phyloP scores from a whole-genome alignment of 78 protist genomes.

The Diacronema lutheri region DNA sequence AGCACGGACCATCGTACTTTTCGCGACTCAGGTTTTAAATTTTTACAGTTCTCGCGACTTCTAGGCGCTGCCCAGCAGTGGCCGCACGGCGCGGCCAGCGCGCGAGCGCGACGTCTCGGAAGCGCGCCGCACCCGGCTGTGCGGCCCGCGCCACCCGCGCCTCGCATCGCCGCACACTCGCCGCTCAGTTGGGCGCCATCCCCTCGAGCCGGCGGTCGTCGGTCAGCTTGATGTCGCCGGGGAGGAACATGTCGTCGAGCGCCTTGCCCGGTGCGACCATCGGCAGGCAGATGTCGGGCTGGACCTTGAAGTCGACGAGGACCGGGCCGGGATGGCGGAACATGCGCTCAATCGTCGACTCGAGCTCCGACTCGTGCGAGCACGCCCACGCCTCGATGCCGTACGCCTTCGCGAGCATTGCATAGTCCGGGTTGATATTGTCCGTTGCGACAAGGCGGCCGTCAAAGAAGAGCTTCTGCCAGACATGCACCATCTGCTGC shows the following conservation, averaged over 20 bases:
- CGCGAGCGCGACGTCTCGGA: no score
- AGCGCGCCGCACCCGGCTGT: no score
- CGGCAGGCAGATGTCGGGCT: constrained; percentile 23
- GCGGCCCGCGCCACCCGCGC: no score
- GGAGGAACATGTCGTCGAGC: constrained; percentile 15
- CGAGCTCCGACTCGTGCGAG: background rate
- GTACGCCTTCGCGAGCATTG: background rate
- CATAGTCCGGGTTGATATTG: constrained; percentile 26
- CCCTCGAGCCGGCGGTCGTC: no score
- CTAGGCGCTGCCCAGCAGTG: no score
- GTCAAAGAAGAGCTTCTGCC: constrained; percentile 37
- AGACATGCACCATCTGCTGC: constrained; percentile 20
- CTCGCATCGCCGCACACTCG: no score
- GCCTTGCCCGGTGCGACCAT: constrained; percentile 26
- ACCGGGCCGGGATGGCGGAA: background rate
- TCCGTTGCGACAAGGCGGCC: background rate
- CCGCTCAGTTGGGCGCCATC: no score
- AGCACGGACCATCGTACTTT: no score
- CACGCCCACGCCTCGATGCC: background rate
- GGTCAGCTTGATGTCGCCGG: background rate
- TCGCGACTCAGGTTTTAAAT: no score
- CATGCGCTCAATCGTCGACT: background rate
- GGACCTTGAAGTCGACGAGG: background rate
- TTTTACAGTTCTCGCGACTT: no score
- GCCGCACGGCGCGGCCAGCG: no score